These are phyloP conservation scores for Vachellia collinsii DNA, from an alignment of 306 rosid genomes.

Conservation along the genomic window DNA sequence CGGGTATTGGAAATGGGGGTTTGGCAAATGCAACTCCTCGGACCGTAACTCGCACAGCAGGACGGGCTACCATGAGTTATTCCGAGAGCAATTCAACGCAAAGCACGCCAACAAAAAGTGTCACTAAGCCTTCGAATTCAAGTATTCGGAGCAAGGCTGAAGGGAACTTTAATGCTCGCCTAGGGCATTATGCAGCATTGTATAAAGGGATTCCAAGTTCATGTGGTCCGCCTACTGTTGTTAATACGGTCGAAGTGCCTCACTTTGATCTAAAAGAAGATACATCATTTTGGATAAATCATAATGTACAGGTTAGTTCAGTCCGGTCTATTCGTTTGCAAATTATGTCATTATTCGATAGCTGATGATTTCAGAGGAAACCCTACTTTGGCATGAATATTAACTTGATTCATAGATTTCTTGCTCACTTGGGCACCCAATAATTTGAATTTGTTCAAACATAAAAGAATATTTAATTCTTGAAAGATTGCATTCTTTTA, in stretches of 20 bases:
- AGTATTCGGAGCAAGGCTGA: slow-evolving; percentile 70
- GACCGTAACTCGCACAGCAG: slow-evolving; percentile 44
- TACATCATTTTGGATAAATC: slow-evolving; percentile 94
- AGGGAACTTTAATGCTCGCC: slow-evolving; percentile 56
- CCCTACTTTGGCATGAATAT: not conserved
- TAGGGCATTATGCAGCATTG: slow-evolving; percentile 65
- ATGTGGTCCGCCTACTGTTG: slow-evolving; percentile 53
- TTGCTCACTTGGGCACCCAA: not conserved
- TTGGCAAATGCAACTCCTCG: slow-evolving; percentile 66
- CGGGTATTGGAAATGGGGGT: slow-evolving; percentile 52
- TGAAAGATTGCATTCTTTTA: not conserved
- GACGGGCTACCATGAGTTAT: slow-evolving; percentile 53
- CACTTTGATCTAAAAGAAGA: slow-evolving; percentile 96
- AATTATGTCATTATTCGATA: not conserved
- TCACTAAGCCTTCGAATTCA: slow-evolving; percentile 67
- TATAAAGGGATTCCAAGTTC: slow-evolving; percentile 75
- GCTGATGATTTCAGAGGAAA: not conserved
- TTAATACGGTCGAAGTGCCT: slow-evolving; percentile 88
- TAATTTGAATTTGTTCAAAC: not conserved
- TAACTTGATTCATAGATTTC: not conserved
- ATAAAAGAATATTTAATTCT: not conserved
- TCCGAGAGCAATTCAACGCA: slow-evolving; percentile 78
- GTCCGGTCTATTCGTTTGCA: not conserved
- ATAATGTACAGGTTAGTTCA: slow-evolving; percentile 83
- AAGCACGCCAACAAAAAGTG: slow-evolving; percentile 88